Evolutionary conservation across 768 basidiomycete species (phyloP).

Genomic region (Lentinula edodes): DNA sequence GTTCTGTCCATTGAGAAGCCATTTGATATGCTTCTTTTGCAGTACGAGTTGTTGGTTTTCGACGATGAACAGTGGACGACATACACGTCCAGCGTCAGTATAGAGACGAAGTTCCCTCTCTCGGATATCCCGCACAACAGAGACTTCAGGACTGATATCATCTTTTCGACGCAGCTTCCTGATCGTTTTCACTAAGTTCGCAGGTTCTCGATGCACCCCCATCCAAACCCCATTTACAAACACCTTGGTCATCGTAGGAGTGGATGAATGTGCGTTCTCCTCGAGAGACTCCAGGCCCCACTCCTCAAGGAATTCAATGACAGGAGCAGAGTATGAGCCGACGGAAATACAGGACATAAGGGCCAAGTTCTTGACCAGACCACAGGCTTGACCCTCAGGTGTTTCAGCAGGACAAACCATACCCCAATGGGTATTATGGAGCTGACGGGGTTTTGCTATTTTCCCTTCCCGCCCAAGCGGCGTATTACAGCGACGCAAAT

Average conservation of each 20-base stretch:
- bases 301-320: constrained; percentile 97
- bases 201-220: constrained; percentile 95
- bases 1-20: constrained; percentile 53
- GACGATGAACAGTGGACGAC: constrained; percentile 95
- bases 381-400: constrained; percentile 98
- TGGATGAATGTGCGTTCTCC: constrained; percentile 83
- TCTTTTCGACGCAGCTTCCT: constrained; percentile 90
- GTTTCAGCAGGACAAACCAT: constrained; percentile 99
- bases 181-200: constrained; percentile 88
- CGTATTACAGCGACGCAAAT: constrained; percentile 96
- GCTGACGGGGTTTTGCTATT: constrained; percentile 97
- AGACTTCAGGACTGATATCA: constrained; percentile 94
- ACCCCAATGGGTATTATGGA: constrained; percentile 99
- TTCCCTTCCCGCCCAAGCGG: constrained; percentile 98
- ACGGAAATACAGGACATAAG: constrained; percentile 98
- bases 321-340: constrained; percentile 90
- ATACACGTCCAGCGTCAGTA: constrained; percentile 95
- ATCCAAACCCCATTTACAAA: constrained; percentile 99
- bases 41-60: constrained; percentile 82
- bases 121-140: constrained; percentile 95
- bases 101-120: constrained; percentile 92
- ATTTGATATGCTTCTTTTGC: constrained; percentile 79
- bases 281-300: constrained; percentile 96
- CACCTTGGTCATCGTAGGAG: constrained; percentile 81
- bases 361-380: constrained; percentile 96